Evolutionary conservation across 768 basidiomycete genomes (phyloP).

Genomic region (Termitomyces bulborhizus): DNA sequence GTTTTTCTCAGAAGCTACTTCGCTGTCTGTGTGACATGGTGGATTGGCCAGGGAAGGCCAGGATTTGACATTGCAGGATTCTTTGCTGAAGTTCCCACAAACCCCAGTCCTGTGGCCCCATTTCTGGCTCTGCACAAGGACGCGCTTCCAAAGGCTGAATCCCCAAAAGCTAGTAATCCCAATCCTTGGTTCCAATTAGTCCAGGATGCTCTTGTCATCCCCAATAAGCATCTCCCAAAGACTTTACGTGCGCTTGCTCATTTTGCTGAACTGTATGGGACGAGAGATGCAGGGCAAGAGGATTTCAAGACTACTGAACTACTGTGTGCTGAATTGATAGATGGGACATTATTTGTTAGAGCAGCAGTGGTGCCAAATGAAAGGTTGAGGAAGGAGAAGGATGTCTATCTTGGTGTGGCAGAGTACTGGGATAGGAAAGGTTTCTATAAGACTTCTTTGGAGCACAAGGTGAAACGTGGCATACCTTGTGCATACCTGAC

Average conservation of each 20-base stretch:
- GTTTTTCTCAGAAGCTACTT: slow-evolving; percentile 56
- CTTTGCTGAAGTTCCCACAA: slow-evolving; percentile 25
- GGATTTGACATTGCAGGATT: slow-evolving; percentile 44
- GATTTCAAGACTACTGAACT: slow-evolving; percentile 26
- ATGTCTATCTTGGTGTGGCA: slow-evolving; percentile 15
- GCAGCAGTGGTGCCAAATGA: slow-evolving; percentile 42
- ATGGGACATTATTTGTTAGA: slow-evolving; percentile 55
- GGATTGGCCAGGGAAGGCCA: slow-evolving; percentile 51
- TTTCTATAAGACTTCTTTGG: slow-evolving; percentile 10
- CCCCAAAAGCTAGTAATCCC: slow-evolving; percentile 30
- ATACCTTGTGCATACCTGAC: too few relatives aligned
- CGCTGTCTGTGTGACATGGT: slow-evolving; percentile 42
- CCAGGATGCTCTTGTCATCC: slow-evolving; percentile 46
- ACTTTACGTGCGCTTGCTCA: slow-evolving; percentile 31
- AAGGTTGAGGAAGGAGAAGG: slow-evolving; percentile 23
- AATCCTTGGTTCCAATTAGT: slow-evolving; percentile 59
- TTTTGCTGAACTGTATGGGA: slow-evolving; percentile 23
- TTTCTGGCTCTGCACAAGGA: slow-evolving; percentile 19
- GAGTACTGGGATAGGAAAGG: slow-evolving; percentile 20
- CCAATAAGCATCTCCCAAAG: slow-evolving; percentile 45
- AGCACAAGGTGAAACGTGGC: neutral
- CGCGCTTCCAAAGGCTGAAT: slow-evolving; percentile 21
- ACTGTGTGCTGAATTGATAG: slow-evolving; percentile 38
- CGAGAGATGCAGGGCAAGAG: slow-evolving; percentile 19
- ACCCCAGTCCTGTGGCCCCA: slow-evolving; percentile 12